Evolutionary conservation across 805 yeast genomes (phyloP).

Genomic region (Scheffersomyces ergatensis): DNA sequence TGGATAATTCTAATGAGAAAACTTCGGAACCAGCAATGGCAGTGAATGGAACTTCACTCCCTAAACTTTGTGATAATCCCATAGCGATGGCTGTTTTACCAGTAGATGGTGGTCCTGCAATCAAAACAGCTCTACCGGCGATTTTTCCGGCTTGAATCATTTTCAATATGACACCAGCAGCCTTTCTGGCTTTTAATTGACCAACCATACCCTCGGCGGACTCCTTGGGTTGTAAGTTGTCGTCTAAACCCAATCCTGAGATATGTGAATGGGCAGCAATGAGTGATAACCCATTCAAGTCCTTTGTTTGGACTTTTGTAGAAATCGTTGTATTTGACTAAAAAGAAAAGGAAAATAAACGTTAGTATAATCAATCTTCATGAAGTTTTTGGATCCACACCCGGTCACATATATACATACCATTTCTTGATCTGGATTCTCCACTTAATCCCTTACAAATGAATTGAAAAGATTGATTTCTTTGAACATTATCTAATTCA

Average conservation of each 20-base stretch:
- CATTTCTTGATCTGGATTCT: too few relatives aligned
- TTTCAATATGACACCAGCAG: constrained; percentile 91
- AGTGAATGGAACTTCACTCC: constrained; percentile 87
- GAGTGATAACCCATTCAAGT: constrained; percentile 54
- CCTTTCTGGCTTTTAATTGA: constrained; percentile 89
- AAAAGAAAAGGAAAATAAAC: not conserved
- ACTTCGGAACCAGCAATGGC: constrained; percentile 94
- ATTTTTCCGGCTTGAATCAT: constrained; percentile 92
- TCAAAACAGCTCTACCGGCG: constrained; percentile 92
- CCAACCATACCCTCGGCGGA: constrained; percentile 95
- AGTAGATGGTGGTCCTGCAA: constrained; percentile 98
- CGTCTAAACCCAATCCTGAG: constrained; percentile 95
- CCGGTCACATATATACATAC: too few relatives aligned
- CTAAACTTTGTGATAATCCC: constrained; percentile 79
- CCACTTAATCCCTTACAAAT: too few relatives aligned
- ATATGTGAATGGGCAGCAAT: constrained; percentile 99
- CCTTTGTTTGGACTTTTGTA: constrained; percentile 32
- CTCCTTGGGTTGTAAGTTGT: constrained; percentile 76
- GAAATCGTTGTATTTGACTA: constrained; percentile 21
- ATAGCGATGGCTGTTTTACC: constrained; percentile 98
- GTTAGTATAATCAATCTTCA: not conserved
- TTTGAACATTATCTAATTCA: too few relatives aligned
- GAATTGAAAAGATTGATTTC: too few relatives aligned
- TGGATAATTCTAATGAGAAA: constrained; percentile 85
- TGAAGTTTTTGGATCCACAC: too few relatives aligned